Evolutionary conservation across 257 asterid species (phyloP).

Genomic region (Perilla frutescens): DNA sequence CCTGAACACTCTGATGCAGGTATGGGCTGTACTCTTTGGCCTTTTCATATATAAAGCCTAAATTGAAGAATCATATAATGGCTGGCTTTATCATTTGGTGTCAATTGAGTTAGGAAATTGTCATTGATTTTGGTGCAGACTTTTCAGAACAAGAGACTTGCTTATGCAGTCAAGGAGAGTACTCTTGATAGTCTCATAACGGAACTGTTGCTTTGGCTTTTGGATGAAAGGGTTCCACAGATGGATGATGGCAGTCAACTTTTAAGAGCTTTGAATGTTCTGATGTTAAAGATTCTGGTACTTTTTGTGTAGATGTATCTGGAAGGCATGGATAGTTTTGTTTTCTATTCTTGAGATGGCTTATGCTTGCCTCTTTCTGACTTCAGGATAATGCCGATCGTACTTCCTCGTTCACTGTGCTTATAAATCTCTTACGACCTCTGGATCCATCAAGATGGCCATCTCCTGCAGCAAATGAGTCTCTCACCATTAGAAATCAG

Average conservation of each 20-base stretch:
- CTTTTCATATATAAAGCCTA: background rate
- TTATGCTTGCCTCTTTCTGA: conserved; percentile 28
- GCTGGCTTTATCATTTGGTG: background rate
- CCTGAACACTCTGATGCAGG: conserved; percentile 99
- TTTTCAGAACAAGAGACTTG: conserved; percentile 89
- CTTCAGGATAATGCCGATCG: conserved; percentile 95
- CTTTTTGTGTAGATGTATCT: conserved; percentile 9
- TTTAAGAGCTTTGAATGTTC: conserved; percentile 92
- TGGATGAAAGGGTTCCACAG: conserved; percentile 96
- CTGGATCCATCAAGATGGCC: conserved; percentile 99
- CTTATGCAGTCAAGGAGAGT: conserved; percentile 88
- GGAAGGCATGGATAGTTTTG: background rate
- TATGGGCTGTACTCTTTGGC: conserved; percentile 10
- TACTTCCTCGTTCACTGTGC: conserved; percentile 90
- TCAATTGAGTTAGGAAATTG: conserved; percentile 25
- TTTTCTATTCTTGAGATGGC: conserved; percentile 10
- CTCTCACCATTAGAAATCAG: conserved; percentile 79
- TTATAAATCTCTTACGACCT: conserved; percentile 90
- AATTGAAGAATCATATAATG: background rate
- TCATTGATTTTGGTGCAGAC: conserved; percentile 58
- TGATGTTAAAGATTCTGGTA: conserved; percentile 97
- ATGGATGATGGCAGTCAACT: conserved; percentile 99
- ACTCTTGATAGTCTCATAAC: conserved; percentile 90
- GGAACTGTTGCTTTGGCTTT: conserved; percentile 98
- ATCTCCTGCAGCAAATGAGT: conserved; percentile 79